Percentiles rank a stretch among this genome's conserved stretches.
Evolutionary conservation across 2,329 filamentous ascomycete species (phyloP).

Genomic region (Akanthomyces lecanii): DNA sequence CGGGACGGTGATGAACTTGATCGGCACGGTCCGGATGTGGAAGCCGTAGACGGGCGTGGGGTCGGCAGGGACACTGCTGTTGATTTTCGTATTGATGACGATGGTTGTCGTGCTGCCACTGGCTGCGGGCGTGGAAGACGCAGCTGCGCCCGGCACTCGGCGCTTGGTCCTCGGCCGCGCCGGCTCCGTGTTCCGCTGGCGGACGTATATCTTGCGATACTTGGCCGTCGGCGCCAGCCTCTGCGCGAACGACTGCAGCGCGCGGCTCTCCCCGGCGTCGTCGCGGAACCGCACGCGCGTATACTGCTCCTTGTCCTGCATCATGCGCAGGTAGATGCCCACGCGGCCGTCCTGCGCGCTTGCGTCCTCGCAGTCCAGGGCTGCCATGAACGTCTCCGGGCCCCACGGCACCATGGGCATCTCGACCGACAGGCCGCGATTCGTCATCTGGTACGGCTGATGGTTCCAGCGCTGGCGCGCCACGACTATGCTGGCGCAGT

Average conservation of each 20-base stretch:
- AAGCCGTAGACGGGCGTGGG: slow-evolving; percentile 4
- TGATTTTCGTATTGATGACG: neutral
- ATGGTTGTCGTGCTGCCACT: neutral
- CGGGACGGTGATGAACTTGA: neutral
- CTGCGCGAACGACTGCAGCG: neutral
- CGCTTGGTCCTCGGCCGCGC: neutral
- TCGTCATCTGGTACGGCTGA: slow-evolving; percentile 13
- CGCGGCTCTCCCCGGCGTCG: neutral
- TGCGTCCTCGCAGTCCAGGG: slow-evolving; percentile 11
- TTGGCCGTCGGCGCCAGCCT: neutral
- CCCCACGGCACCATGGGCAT: slow-evolving; percentile 16
- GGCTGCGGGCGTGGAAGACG: neutral
- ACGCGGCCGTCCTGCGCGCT: neutral
- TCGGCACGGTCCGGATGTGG: slow-evolving; percentile 9
- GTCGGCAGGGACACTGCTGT: neutral
- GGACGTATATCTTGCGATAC: slow-evolving; percentile 11
- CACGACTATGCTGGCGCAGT: slow-evolving; percentile 1
- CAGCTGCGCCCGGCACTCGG: neutral
- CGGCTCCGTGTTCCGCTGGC: slow-evolving; percentile 6
- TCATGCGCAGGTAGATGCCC: slow-evolving; percentile 13
- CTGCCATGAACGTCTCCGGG: slow-evolving; percentile 14
- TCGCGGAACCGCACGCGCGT: slow-evolving; percentile 2
- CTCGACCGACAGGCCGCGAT: slow-evolving; percentile 16
- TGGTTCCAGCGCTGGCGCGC: neutral
- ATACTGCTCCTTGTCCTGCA: slow-evolving; percentile 1